Evolutionary conservation across 441 rosid genomes (phyloP), one percentile per base, ranked within the genome.

Genomic region (Gossypium aridum): DNA sequence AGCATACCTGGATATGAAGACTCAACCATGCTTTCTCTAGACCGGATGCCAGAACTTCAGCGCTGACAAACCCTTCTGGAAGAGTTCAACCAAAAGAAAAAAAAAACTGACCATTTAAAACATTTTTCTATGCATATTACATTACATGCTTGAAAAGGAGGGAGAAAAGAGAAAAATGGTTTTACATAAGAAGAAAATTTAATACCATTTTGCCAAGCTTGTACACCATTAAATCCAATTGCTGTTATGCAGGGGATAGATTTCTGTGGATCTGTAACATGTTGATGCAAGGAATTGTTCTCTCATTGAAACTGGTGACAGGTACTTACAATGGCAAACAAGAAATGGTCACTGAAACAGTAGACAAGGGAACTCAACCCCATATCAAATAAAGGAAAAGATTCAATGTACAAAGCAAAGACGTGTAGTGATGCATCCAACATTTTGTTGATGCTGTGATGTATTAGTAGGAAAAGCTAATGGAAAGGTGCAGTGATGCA

Each of bases 201-300:
- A 73, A 37, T 83, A 92, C 98, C 98, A 75, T 78, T 87, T 78
- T 80, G 88, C 98, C 97, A 94, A 72, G 90, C 89, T 75, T 89
- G 92, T 71, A 86, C 77, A 7, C 97, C 98, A 80, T 90, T 94
- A 86, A 82, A 85, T 51, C 97, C 97, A 72, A 94, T 82, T 74
- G 95, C 95, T 68, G 92, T 80, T 77, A 92, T 80, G 79, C 88
- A 87, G 66, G 98, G 98, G 71, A 88, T 78, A 76, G 85, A 83
- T 8, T 87, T 87, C 81, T 83, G 90, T 47, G 94, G 91, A 73
- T 92, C 98, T 94, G 80, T 59, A 78, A 51, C 51, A 76, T 76
- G 31, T 70, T 70, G 81, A 89, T 90, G 94, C 73, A 92, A 92
- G 93, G 91, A 84, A 75, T 63, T 72, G 56, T 68, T 63, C 16